These are phyloP conservation scores for Paracamarosporium sp. DNA, from an alignment of 2,329 filamentous ascomycete species.

Conservation along the genomic window DNA sequence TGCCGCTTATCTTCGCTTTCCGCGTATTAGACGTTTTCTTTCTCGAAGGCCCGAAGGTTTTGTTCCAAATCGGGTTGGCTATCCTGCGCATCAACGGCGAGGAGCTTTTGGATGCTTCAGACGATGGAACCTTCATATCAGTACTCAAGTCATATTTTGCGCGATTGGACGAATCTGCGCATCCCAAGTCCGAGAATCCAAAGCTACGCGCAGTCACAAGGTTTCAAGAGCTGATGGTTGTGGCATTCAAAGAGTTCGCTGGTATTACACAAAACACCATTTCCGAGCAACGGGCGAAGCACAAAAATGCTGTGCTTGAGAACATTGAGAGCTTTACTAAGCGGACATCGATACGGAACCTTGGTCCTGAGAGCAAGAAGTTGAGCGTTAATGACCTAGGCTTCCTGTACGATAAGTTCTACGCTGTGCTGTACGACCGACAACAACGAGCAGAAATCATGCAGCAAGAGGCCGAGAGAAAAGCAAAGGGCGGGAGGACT, in stretches of 20 bases:
- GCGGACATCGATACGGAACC: conserved; percentile 91
- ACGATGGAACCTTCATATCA: conserved; percentile 96
- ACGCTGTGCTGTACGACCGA: conserved; percentile 87
- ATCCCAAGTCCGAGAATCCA: conserved; percentile 92
- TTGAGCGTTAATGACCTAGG: conserved; percentile 85
- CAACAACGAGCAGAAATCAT: conserved; percentile 82
- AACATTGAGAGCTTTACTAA: conserved; percentile 98
- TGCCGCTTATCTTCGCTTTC: conserved; percentile 98
- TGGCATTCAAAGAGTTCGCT: conserved; percentile 97
- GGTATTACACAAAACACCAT: conserved; percentile 94
- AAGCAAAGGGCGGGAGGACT: conserved; percentile 67
- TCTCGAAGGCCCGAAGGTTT: conserved; percentile 93
- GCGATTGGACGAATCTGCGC: conserved; percentile 90
- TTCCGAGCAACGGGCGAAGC: conserved; percentile 84
- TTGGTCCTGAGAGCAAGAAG: conserved; percentile 94
- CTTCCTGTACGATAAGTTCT: conserved; percentile 92
- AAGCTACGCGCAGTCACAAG: conserved; percentile 92
- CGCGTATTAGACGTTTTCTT: conserved; percentile 98
- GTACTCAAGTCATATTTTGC: conserved; percentile 95
- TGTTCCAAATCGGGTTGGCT: conserved; percentile 97
- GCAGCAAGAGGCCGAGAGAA: conserved; percentile 70
- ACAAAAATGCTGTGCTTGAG: conserved; percentile 91
- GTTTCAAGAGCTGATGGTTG: conserved; percentile 98
- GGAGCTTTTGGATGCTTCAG: conserved; percentile 87
- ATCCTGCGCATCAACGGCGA: conserved; percentile 97